phyloP scores from a whole-genome alignment of 2,329 filamentous ascomycete species.

The Ustilaginoidea virens region DNA sequence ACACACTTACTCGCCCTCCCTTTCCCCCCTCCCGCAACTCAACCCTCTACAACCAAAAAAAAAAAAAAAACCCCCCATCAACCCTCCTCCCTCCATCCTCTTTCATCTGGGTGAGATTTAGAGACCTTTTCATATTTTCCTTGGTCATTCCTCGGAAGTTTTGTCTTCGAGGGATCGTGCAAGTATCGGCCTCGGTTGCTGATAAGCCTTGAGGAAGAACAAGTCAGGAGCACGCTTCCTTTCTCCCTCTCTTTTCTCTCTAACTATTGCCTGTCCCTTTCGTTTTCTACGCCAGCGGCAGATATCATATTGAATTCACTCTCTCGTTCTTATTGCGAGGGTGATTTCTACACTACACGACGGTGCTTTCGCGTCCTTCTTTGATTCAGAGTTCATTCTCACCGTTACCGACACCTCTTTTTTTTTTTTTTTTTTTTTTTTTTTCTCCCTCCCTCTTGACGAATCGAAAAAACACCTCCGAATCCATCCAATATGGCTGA shows the following conservation, averaged over 20 bases:
- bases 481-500: constrained; percentile 52
- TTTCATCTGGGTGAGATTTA: constrained; percentile 13
- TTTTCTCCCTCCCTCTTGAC: neutral
- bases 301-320: constrained; percentile 7
- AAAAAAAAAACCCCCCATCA: constrained; percentile 12
- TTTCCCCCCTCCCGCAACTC: constrained; percentile 18
- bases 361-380: constrained; percentile 1
- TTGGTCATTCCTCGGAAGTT: constrained; percentile 32
- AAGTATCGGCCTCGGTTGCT: constrained; percentile 17
- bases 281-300: constrained; percentile 4
- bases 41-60: constrained; percentile 15
- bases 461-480: neutral
- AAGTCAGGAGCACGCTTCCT: constrained; percentile 17
- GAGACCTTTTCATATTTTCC: constrained; percentile 21
- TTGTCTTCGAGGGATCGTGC: constrained; percentile 24
- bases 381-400: neutral
- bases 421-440: neutral
- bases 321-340: constrained; percentile 15
- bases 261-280: constrained; percentile 14
- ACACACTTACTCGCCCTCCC: constrained; percentile 11
- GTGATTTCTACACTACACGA: constrained; percentile 12
- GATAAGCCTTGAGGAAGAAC: constrained; percentile 17
- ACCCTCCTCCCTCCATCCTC: constrained; percentile 14
- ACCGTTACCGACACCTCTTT: neutral
- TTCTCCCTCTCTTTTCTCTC: constrained; percentile 16